These are phyloP conservation scores for Meyerozyma athensensis DNA, from an alignment of 1,139 yeast species.

Conservation along the genomic window DNA sequence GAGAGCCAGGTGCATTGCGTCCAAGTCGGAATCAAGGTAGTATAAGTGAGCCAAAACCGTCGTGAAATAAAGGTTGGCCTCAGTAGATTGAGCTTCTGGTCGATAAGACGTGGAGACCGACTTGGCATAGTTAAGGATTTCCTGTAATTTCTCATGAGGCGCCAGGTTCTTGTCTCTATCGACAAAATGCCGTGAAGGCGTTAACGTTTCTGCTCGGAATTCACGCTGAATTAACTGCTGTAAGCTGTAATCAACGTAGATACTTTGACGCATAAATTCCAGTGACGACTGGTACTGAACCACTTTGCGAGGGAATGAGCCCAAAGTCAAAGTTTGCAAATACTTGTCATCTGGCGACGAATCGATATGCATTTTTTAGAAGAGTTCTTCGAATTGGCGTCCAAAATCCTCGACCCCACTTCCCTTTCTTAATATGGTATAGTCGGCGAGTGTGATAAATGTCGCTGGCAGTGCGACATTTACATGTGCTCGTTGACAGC, in stretches of 20 bases:
- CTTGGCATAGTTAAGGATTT: constrained; percentile 26
- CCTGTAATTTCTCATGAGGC: constrained; percentile 23
- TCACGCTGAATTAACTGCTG: constrained; percentile 32
- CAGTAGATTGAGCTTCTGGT: constrained; percentile 20
- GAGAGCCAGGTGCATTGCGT: constrained; percentile 18
- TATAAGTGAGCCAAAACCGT: constrained; percentile 35
- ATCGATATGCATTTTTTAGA: constrained; percentile 20
- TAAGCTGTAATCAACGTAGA: constrained; percentile 38
- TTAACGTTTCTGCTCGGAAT: constrained; percentile 25
- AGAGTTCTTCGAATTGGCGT: not conserved
- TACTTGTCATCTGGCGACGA: constrained; percentile 19
- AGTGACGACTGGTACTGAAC: constrained; percentile 32
- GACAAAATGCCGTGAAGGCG: constrained; percentile 16
- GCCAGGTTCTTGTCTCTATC: constrained; percentile 12
- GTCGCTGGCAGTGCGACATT: constrained; percentile 2
- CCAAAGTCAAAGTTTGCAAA: constrained; percentile 28
- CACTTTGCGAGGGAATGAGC: constrained; percentile 37
- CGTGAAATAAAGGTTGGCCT: constrained; percentile 31
- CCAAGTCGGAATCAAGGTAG: constrained; percentile 25
- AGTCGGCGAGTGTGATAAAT: not conserved
- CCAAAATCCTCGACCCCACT: not conserved
- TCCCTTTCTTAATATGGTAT: not conserved
- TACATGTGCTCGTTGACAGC: not conserved
- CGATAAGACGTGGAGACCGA: constrained; percentile 27
- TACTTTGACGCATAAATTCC: constrained; percentile 32